Evolutionary conservation across 257 asterid genomes (phyloP).

Genomic region (Orobanche coerulescens): DNA sequence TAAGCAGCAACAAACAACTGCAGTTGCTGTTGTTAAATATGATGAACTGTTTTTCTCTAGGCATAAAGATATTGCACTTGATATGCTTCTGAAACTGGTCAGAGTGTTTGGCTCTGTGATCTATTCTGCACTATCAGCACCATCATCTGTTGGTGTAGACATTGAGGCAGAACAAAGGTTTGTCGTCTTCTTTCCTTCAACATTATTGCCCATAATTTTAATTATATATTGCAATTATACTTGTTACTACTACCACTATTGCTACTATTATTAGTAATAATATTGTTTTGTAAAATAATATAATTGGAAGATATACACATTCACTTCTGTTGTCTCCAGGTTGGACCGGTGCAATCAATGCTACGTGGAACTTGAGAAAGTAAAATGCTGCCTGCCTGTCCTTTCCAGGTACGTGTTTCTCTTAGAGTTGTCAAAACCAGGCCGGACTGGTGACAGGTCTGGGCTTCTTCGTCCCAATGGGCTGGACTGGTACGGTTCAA

Average conservation of each 20-base stretch:
- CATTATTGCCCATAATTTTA: neutral
- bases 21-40: constrained; percentile 19
- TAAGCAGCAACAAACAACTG: constrained; percentile 13
- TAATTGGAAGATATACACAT: constrained; percentile 21
- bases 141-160: constrained; percentile 90
- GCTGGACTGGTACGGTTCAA: too few species aligned
- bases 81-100: constrained; percentile 79
- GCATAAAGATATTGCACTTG: constrained; percentile 83
- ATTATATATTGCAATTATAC: constrained; percentile 7
- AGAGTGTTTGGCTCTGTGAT: constrained; percentile 86
- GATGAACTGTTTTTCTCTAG: constrained; percentile 34
- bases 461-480: too few species aligned
- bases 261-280: neutral
- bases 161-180: constrained; percentile 97
- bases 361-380: constrained; percentile 88
- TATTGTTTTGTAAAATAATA: constrained; percentile 16
- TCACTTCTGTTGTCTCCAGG: constrained; percentile 38
- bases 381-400: constrained; percentile 54
- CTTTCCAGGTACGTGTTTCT: constrained; percentile 56
- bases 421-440: too few species aligned
- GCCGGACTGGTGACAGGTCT: too few species aligned
- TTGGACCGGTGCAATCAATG: constrained; percentile 88
- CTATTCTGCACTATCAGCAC: constrained; percentile 75
- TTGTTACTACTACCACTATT: neutral
- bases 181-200: constrained; percentile 15